Conservation (phyloP, 768 basidiomycete species). For the Leccinellum luteum region DNA sequence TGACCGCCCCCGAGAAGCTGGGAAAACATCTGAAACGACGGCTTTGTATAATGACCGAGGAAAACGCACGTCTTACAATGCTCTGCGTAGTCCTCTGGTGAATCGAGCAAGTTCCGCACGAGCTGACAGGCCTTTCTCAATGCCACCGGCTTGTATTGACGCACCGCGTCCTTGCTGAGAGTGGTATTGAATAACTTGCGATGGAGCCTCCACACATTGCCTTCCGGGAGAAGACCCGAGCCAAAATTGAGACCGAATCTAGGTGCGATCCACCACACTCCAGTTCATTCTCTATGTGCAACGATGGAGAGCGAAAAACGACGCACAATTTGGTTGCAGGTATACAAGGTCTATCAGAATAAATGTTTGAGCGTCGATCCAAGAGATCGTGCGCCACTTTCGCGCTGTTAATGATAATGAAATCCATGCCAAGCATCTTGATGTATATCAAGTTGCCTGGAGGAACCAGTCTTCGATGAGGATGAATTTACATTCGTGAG, state of each 20-base stretch:
- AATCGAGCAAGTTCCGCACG: conserved; percentile 19
- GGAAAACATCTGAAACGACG: neutral
- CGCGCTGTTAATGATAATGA: conserved; percentile 24
- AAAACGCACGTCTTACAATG: conserved; percentile 24
- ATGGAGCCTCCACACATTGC: conserved; percentile 30
- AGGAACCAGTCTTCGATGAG: neutral
- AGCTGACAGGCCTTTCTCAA: conserved; percentile 21
- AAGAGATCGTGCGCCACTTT: conserved; percentile 23
- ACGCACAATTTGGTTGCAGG: conserved; percentile 20
- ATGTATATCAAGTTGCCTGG: conserved; percentile 25
- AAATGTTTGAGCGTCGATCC: conserved; percentile 25
- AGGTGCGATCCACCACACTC: neutral
- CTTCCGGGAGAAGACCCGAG: conserved; percentile 28
- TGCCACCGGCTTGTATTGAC: conserved; percentile 13
- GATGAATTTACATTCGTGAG: neutral
- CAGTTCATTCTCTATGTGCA: neutral
- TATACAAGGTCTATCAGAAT: conserved; percentile 28
- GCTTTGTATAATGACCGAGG: neutral
- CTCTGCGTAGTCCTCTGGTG: conserved; percentile 8
- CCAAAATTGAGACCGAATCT: conserved; percentile 33
- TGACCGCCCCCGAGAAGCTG: conserved; percentile 21
- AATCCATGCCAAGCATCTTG: conserved; percentile 27
- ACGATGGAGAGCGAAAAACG: neutral
- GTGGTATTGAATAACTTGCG: conserved; percentile 24
- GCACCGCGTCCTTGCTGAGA: conserved; percentile 16